phyloP scores from a whole-genome alignment of 768 basidiomycete genomes.

The Tulasnella calospora region DNA sequence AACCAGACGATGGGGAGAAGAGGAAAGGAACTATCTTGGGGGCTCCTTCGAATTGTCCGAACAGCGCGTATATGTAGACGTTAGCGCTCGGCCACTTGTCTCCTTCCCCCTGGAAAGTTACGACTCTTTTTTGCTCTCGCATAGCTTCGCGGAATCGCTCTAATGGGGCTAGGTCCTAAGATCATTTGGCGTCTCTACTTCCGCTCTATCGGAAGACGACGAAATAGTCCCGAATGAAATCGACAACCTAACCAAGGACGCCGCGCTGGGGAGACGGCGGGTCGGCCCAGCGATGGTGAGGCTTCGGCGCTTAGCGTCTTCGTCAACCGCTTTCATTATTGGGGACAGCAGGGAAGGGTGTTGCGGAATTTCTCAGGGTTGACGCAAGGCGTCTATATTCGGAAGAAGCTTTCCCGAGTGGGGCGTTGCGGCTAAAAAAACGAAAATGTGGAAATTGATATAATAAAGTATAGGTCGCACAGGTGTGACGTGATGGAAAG shows the following conservation, averaged over 20 bases:
- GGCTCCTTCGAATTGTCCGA: not conserved
- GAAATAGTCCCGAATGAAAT: not conserved
- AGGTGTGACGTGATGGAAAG: not conserved
- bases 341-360: not conserved
- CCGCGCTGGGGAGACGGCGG: not conserved
- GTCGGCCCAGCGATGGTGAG: not conserved
- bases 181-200: not conserved
- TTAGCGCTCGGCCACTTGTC: not conserved
- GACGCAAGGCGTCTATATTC: constrained; percentile 3
- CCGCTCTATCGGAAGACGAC: not conserved
- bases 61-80: not conserved
- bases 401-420: constrained; percentile 1
- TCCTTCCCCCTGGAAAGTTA: not conserved
- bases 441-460: not conserved
- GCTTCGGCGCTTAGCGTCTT: not conserved
- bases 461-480: not conserved
- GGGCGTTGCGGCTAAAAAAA: not conserved
- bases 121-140: not conserved
- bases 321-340: not conserved
- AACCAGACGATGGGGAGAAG: not conserved
- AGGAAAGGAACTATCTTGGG: no score
- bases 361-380: not conserved
- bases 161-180: not conserved
- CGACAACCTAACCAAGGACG: not conserved
- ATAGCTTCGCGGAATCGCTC: not conserved